phyloP scores from a whole-genome alignment of 2,329 filamentous ascomycete genomes.

The Hawksworthiomyces lignivorus region DNA sequence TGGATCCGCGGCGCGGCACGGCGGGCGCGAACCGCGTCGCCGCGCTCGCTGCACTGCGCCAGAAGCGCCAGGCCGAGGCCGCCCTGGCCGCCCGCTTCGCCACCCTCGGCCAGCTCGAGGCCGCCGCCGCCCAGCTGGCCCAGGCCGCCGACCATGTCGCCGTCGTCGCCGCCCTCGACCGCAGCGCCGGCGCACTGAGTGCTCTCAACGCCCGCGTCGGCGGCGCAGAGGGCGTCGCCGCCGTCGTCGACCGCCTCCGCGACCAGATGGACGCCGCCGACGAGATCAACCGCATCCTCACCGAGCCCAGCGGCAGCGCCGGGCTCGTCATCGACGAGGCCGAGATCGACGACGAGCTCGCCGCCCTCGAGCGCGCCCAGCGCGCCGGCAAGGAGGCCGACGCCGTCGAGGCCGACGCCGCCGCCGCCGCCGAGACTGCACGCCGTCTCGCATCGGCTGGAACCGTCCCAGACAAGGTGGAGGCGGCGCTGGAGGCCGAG shows the following conservation, averaged over 20 bases:
- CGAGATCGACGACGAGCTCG: slow-evolving; percentile 83
- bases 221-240: slow-evolving; percentile 66
- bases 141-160: slow-evolving; percentile 79
- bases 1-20: slow-evolving; percentile 62
- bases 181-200: slow-evolving; percentile 64
- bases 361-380: slow-evolving; percentile 60
- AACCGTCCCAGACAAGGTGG: slow-evolving; percentile 25
- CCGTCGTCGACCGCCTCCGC: slow-evolving; percentile 64
- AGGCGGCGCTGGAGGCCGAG: slow-evolving; percentile 17
- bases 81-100: slow-evolving; percentile 29
- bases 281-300: slow-evolving; percentile 71
- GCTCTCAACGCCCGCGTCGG: slow-evolving; percentile 71
- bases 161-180: slow-evolving; percentile 74
- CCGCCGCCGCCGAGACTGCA: neutral
- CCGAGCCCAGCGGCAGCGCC: slow-evolving; percentile 42
- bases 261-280: slow-evolving; percentile 77
- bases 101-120: slow-evolving; percentile 60
- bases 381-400: slow-evolving; percentile 32
- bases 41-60: slow-evolving; percentile 71
- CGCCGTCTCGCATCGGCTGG: too few species aligned
- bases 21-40: slow-evolving; percentile 67
- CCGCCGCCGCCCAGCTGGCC: slow-evolving; percentile 74
- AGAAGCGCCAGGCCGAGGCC: slow-evolving; percentile 73
- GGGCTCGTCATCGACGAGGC: slow-evolving; percentile 57
- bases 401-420: slow-evolving; percentile 10